These are phyloP conservation scores for Pyracantha coccinea DNA, from an alignment of 331 rosid genomes.

Conservation along the genomic window DNA sequence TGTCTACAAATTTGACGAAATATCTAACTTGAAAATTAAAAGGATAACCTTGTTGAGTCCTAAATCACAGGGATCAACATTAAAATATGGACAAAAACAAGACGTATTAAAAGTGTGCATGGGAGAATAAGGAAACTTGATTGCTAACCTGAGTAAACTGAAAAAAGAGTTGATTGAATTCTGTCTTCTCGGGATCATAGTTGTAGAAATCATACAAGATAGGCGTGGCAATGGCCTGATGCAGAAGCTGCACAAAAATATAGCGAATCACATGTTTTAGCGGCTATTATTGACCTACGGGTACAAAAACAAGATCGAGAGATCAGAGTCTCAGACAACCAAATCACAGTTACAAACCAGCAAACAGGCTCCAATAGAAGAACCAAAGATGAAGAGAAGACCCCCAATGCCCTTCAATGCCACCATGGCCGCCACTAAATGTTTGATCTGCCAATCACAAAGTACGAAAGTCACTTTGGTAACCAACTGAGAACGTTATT, in stretches of 20 bases:
- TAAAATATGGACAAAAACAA: neutral
- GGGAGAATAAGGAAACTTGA: neutral
- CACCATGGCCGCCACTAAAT: slow-evolving; percentile 41
- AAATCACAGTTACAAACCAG: slow-evolving; percentile 30
- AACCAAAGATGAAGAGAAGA: slow-evolving; percentile 50
- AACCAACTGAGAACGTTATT: neutral
- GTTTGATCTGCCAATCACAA: slow-evolving; percentile 31
- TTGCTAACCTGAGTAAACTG: slow-evolving; percentile 53
- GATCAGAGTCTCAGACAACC: neutral
- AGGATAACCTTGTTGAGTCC: neutral
- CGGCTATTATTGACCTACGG: neutral
- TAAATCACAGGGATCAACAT: neutral
- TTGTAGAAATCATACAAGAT: slow-evolving; percentile 62
- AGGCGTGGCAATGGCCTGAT: slow-evolving; percentile 47
- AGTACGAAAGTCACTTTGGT: slow-evolving; percentile 1
- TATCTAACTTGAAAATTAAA: neutral
- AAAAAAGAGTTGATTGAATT: slow-evolving; percentile 45
- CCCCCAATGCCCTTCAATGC: slow-evolving; percentile 53
- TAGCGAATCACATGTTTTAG: neutral
- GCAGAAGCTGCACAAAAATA: slow-evolving; percentile 41
- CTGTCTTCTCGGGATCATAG: slow-evolving; percentile 51
- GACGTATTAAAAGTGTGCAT: neutral
- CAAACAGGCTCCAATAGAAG: slow-evolving; percentile 47
- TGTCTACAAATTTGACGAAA: neutral
- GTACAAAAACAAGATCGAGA: neutral